Percentiles rank a stretch among this genome's conserved stretches.
These are phyloP conservation scores for Babesia ovata DNA, from an alignment of 169 alveolate species.

Conservation along the genomic window DNA sequence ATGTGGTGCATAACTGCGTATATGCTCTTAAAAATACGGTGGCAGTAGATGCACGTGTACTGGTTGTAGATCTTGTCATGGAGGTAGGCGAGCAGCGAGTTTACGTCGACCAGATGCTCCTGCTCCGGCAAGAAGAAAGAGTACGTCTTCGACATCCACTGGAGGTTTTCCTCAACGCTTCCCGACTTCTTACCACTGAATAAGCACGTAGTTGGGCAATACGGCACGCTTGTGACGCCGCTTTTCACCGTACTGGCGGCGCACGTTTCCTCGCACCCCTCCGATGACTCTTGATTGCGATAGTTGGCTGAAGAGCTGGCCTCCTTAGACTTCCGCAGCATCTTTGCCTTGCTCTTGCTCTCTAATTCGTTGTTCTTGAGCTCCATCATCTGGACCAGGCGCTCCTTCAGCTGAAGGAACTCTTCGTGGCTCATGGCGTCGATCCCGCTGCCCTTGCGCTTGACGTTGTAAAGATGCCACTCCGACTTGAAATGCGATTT, in stretches of 20 bases:
- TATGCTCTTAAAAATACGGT: slow-evolving; percentile 53
- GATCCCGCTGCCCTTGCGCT: slow-evolving; percentile 72
- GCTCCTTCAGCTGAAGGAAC: slow-evolving; percentile 30
- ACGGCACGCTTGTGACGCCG: slow-evolving; percentile 26
- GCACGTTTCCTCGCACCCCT: neutral
- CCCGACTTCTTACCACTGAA: slow-evolving; percentile 38
- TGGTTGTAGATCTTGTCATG: slow-evolving; percentile 70
- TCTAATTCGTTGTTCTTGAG: slow-evolving; percentile 10
- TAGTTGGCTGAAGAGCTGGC: too few species aligned
- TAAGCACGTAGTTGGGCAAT: slow-evolving; percentile 35
- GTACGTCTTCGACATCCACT: slow-evolving; percentile 51
- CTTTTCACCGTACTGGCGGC: neutral
- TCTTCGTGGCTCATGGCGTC: slow-evolving; percentile 41
- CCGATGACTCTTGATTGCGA: neutral
- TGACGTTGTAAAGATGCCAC: slow-evolving; percentile 84
- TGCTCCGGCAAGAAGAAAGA: slow-evolving; percentile 72
- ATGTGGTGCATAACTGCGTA: slow-evolving; percentile 78
- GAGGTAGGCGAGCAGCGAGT: slow-evolving; percentile 67
- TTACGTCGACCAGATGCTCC: slow-evolving; percentile 68
- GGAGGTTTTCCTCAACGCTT: slow-evolving; percentile 43
- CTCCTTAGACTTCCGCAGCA: neutral
- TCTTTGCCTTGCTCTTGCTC: slow-evolving; percentile 4
- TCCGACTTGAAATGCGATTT: slow-evolving; percentile 82
- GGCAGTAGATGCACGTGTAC: slow-evolving; percentile 73
- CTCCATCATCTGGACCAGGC: slow-evolving; percentile 39